Conservation (phyloP, 371 early-diverging fungal species). For the Mortierella sp. region DNA sequence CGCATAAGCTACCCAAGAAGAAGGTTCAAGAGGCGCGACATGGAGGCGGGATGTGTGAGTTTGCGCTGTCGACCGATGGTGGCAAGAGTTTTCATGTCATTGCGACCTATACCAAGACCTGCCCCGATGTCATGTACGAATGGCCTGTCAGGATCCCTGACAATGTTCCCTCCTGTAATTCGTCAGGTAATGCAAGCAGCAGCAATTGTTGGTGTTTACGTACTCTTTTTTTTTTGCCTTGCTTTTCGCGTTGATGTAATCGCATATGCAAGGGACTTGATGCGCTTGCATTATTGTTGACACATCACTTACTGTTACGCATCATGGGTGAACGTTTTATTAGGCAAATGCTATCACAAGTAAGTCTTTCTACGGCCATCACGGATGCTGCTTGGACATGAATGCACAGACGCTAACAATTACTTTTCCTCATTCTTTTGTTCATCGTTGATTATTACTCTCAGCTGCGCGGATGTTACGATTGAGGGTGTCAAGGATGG, state of each 20-base stretch:
- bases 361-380: conserved; percentile 1
- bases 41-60: conserved; percentile 77
- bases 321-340: no score
- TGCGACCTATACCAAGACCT: conserved; percentile 33
- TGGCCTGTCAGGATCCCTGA: conserved; percentile 25
- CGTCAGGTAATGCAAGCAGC: neutral
- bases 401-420: no score
- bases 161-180: conserved; percentile 19
- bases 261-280: no score
- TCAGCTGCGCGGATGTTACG: conserved; percentile 31
- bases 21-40: conserved; percentile 34
- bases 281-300: neutral
- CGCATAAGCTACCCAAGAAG: neutral
- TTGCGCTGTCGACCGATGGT: conserved; percentile 71
- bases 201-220: neutral
- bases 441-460: neutral
- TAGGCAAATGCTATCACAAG: conserved; percentile 32
- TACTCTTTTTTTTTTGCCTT: neutral
- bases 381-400: no score
- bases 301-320: no score
- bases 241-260: no score
- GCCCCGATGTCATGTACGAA: conserved; percentile 54
- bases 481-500: conserved; percentile 11
- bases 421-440: no score
- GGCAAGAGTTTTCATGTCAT: conserved; percentile 70